Evolutionary conservation across 2,329 filamentous ascomycete genomes (phyloP).

Genomic region (Penicillium sp.): DNA sequence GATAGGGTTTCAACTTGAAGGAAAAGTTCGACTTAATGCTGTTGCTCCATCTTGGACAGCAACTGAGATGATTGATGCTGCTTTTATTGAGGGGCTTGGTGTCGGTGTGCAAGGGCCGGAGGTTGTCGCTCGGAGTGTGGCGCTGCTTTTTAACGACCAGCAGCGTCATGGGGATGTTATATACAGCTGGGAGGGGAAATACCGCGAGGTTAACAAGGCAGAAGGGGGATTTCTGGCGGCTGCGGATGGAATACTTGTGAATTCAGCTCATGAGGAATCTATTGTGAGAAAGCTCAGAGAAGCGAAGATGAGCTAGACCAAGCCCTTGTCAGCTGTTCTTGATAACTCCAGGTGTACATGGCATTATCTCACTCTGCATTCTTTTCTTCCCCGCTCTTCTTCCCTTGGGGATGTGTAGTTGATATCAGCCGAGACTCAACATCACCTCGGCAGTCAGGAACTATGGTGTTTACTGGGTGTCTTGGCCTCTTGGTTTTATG

Average conservation of each 20-base stretch:
- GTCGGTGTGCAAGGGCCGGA: slow-evolving; percentile 43
- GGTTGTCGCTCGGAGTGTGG: slow-evolving; percentile 50
- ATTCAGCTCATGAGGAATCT: slow-evolving; percentile 10
- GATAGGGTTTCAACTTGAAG: slow-evolving; percentile 39
- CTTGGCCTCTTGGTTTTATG: too few relatives aligned
- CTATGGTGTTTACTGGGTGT: too few relatives aligned
- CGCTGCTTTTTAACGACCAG: slow-evolving; percentile 50
- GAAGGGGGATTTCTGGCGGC: slow-evolving; percentile 17
- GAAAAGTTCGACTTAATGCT: slow-evolving; percentile 56
- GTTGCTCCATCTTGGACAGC: slow-evolving; percentile 57
- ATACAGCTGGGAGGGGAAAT: slow-evolving; percentile 50
- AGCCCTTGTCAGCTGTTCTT: not conserved
- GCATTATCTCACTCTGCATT: too few relatives aligned
- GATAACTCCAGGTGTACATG: too few relatives aligned
- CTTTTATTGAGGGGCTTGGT: slow-evolving; percentile 18
- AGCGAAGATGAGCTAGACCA: not conserved
- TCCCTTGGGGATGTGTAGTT: too few relatives aligned
- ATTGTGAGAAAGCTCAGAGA: slow-evolving; percentile 10
- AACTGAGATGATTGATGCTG: slow-evolving; percentile 47
- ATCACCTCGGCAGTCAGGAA: too few relatives aligned
- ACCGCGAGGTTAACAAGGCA: slow-evolving; percentile 54
- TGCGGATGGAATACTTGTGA: slow-evolving; percentile 4
- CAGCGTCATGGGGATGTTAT: slow-evolving; percentile 52
- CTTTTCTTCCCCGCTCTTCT: too few relatives aligned
- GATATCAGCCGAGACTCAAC: too few relatives aligned